These are phyloP conservation scores for Lepidopterella palustris DNA, from an alignment of 495 filamentous ascomycete species.

Conservation along the genomic window DNA sequence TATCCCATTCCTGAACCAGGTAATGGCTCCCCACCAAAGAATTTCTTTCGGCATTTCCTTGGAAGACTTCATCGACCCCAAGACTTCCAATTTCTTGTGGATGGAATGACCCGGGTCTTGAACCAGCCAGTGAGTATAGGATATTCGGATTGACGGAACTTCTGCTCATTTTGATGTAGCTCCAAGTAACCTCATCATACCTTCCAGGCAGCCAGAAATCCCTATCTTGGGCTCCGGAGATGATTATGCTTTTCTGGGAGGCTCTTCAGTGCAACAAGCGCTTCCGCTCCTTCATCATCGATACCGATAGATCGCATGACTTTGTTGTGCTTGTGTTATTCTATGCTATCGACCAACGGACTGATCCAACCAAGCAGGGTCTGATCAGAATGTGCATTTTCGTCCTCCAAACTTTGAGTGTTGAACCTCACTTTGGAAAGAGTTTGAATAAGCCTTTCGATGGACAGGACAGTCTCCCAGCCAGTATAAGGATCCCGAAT, in stretches of 20 bases:
- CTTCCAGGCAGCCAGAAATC: slow-evolving; percentile 79
- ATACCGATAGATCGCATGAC: slow-evolving; percentile 88
- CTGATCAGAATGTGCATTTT: slow-evolving; percentile 96
- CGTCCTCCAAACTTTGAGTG: slow-evolving; percentile 89
- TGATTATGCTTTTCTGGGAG: slow-evolving; percentile 98
- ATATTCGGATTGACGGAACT: not conserved
- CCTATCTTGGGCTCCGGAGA: slow-evolving; percentile 87
- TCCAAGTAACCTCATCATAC: slow-evolving; percentile 81
- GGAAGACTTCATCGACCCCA: slow-evolving; percentile 86
- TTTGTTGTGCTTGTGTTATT: slow-evolving; percentile 87
- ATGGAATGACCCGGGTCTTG: slow-evolving; percentile 89
- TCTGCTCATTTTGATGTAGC: slow-evolving; percentile 36
- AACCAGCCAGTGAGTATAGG: slow-evolving; percentile 67
- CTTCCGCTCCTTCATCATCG: slow-evolving; percentile 94
- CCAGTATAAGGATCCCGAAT: slow-evolving; percentile 67
- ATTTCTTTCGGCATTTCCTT: slow-evolving; percentile 87
- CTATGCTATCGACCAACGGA: slow-evolving; percentile 83
- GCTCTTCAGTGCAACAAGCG: slow-evolving; percentile 95
- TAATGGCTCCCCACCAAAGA: slow-evolving; percentile 60
- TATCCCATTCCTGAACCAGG: slow-evolving; percentile 85
- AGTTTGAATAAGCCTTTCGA: slow-evolving; percentile 87
- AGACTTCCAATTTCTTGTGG: slow-evolving; percentile 95
- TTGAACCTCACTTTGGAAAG: slow-evolving; percentile 83
- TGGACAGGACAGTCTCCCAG: slow-evolving; percentile 78
- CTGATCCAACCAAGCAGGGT: slow-evolving; percentile 81